Percentiles rank a stretch among this genome's conserved stretches.
These are phyloP conservation scores for Nannochloropsis salina DNA, from an alignment of 108 stramenopile genomes.

Conservation along the genomic window DNA sequence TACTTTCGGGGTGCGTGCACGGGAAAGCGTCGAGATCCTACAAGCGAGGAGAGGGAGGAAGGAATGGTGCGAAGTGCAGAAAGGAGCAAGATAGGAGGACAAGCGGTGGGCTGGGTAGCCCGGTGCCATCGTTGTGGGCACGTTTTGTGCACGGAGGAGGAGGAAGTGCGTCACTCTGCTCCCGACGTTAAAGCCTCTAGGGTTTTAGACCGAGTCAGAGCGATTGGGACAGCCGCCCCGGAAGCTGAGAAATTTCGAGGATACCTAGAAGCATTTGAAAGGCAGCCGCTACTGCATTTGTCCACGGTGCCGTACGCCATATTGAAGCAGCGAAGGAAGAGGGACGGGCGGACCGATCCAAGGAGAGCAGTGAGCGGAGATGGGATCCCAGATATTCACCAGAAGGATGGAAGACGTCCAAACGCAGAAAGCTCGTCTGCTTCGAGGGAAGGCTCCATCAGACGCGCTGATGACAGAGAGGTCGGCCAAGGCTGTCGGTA, in stretches of 20 bases:
- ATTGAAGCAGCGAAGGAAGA: neutral
- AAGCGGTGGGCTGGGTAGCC: neutral
- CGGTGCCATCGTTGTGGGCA: neutral
- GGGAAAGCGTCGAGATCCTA: neutral
- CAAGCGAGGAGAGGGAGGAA: neutral
- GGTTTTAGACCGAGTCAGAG: neutral
- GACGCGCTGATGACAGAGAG: neutral
- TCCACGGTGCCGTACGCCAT: neutral
- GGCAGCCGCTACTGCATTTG: slow-evolving; percentile 7
- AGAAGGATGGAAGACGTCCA: neutral
- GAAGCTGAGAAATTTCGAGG: neutral
- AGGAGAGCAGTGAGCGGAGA: neutral
- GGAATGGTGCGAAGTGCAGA: neutral
- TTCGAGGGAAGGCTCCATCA: too few species aligned
- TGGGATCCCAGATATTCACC: neutral
- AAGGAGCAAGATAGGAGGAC: neutral
- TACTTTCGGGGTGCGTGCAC: neutral
- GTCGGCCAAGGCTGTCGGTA: neutral
- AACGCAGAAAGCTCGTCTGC: too few species aligned
- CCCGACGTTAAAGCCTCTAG: neutral
- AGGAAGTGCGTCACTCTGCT: neutral
- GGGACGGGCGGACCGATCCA: neutral
- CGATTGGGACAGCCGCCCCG: neutral
- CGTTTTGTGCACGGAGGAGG: neutral
- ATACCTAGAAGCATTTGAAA: neutral